Base-by-base conservation (phyloP, 768 basidiomycete species). In the Rhodotorula graminis region DNA sequence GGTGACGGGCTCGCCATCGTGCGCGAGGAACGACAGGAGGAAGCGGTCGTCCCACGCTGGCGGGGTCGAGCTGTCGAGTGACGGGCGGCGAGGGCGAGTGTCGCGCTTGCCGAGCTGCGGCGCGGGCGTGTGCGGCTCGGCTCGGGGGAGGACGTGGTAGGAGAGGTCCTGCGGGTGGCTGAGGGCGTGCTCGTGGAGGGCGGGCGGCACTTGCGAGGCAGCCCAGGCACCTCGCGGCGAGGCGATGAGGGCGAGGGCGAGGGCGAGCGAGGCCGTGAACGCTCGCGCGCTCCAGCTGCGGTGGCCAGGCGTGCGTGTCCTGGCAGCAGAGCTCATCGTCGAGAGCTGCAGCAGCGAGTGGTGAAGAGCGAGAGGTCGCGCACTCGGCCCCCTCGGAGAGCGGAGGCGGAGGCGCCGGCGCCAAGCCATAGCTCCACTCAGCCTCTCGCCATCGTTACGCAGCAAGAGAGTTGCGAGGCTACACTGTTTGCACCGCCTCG, bases 31-130 rank as follows among this genome's bases (percentile, higher is more conserved):
- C 31, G 65, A 46, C 23, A 74, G 50, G 25, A 74, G 57, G 62
- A 74, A 74, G 27, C 62, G 57, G 65, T 74, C 72, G 62, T 74
- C 69, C 65, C 64, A 67, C 50, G 4, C 25, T 11, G 50, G 50
- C 31, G 31, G 55, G 27, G 16, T 14, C 25, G 61, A 27, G 19
- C 40, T 29, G 59, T 12, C 25, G 42, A 47, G 31, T 16, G 19
- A 40, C 23, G 37, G 33, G 29, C 11, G 50, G 27, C 50, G 50
- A 3, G 23, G 50, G 23, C 25, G 23, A 11, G 7, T 27, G 12
- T 19, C 27, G 33, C 57, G 33, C 31, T 40, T 59, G 7, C 27
- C 14, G 29, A 55, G n/a, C 27, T 18, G 55, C 37, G 37, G 37
- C 4, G n/a, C 10, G 29, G 2, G 15, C 1, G 29, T 29, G 27